These are phyloP conservation scores for Hypoxylon subgilvum DNA, from an alignment of 495 filamentous ascomycete species.

Conservation along the genomic window DNA sequence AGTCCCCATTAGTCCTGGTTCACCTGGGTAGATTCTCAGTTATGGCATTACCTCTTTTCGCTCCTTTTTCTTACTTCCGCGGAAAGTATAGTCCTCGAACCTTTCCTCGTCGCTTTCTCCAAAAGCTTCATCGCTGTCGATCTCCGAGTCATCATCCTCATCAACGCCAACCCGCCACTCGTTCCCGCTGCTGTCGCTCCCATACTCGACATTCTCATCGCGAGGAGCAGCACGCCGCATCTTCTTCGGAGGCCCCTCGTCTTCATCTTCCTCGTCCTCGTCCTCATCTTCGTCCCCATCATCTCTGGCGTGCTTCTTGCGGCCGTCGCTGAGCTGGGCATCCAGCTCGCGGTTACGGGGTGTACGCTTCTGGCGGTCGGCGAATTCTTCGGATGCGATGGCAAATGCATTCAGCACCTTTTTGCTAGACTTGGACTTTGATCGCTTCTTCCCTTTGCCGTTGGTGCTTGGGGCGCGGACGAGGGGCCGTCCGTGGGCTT, in stretches of 20 bases:
- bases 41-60: conserved; percentile 52
- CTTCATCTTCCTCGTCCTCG: conserved; percentile 61
- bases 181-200: conserved; percentile 86
- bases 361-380: conserved; percentile 44
- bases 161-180: conserved; percentile 82
- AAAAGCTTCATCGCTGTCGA: conserved; percentile 93
- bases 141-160: conserved; percentile 78
- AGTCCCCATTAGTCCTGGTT: conserved; percentile 38
- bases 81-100: conserved; percentile 77
- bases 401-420: conserved; percentile 82
- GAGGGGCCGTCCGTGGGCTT: conserved; percentile 62
- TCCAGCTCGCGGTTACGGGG: conserved; percentile 54
- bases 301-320: conserved; percentile 52
- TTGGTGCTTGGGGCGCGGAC: conserved; percentile 43
- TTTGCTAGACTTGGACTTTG: conserved; percentile 51
- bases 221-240: conserved; percentile 52
- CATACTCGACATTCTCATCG: conserved; percentile 58
- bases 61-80: conserved; percentile 61
- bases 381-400: conserved; percentile 71
- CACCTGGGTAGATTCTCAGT: conserved; percentile 35
- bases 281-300: conserved; percentile 61
- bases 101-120: conserved; percentile 85
- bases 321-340: conserved; percentile 37
- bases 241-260: conserved; percentile 51
- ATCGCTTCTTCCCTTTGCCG: conserved; percentile 58